Evolutionary conservation across 2,329 filamentous ascomycete genomes (phyloP), one percentile per base, ranked within the genome.

Genomic region (Curvularia hawaiiensis): DNA sequence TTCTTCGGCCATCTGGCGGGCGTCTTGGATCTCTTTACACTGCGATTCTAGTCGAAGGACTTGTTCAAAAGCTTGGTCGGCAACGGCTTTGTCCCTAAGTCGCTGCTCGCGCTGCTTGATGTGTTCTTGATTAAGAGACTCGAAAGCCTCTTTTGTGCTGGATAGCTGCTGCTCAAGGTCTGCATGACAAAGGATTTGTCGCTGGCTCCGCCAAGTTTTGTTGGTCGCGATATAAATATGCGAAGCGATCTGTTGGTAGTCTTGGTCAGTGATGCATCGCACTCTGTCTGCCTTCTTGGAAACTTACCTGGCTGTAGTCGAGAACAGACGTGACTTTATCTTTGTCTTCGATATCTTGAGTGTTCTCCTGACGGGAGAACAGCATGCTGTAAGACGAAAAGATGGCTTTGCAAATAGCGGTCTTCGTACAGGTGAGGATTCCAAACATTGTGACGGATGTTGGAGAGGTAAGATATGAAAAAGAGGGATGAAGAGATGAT

Each of bases 71-170:
- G 35, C 52, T 8, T 30, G 10, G 4, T 56, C 43, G 12, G 48
- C 20, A 14, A 56, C 14, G 12, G 5, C 35, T 28, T 52, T 56
- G n/a, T 56, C 49, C 2, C 52, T 52, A 3, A 48, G 8, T 1
- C 49, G 43, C 18, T 56, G 54, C 22, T 14, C 12, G 7, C 16
- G 43, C n/a, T 56, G 49, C 12, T 52, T 35, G 4, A 20, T n/a
- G n/a, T 52, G 38, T 16, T 48, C 46, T 12, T 41, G 26, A 20
- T 52, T 26, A 4, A 56, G 54, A 6, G n/a, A n/a, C 18, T 56
- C 6, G 12, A 47, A 52, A 1, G 16, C 18, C 10, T 18, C 16
- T 2, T 31, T 11, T 5, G 44, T 20, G 4, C 28, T 47, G 40
- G 16, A 16, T 12, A 33, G 4, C 6, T 45, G 30, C 3, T 45